Conservation (phyloP, 306 rosid species). For the Rubus parviflorus region DNA sequence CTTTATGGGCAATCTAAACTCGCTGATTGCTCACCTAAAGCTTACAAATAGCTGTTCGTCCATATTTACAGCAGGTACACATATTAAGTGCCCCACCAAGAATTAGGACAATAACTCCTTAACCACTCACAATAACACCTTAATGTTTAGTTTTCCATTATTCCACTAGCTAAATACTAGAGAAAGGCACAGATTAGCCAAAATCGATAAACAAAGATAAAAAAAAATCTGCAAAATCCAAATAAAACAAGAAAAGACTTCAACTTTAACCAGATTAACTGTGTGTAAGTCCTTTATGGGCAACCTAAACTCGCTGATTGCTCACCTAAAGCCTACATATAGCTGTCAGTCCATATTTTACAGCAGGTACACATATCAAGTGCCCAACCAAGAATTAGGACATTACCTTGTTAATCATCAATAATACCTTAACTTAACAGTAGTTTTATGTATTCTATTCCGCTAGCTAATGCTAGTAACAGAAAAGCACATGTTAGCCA, state of each 20-base stretch:
- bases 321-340: slow-evolving; percentile 77
- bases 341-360: slow-evolving; percentile 68
- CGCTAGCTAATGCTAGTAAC: too few species aligned
- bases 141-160: neutral
- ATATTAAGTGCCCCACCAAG: slow-evolving; percentile 70
- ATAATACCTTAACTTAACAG: neutral
- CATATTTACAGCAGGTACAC: slow-evolving; percentile 80
- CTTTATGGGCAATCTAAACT: slow-evolving; percentile 59
- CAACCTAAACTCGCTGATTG: slow-evolving; percentile 41
- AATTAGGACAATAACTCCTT: slow-evolving; percentile 61
- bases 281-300: slow-evolving; percentile 62
- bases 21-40: slow-evolving; percentile 65
- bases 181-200: neutral
- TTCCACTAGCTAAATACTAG: neutral
- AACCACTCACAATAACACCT: neutral
- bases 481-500: too few species aligned
- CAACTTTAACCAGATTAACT: slow-evolving; percentile 6
- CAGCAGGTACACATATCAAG: slow-evolving; percentile 67
- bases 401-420: neutral
- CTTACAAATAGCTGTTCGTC: slow-evolving; percentile 57
- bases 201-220: neutral
- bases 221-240: neutral
- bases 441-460: too few species aligned
- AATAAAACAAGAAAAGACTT: neutral
- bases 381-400: slow-evolving; percentile 81